phyloP scores from a whole-genome alignment of 345 rosid species.

The Eucalyptus pumila region DNA sequence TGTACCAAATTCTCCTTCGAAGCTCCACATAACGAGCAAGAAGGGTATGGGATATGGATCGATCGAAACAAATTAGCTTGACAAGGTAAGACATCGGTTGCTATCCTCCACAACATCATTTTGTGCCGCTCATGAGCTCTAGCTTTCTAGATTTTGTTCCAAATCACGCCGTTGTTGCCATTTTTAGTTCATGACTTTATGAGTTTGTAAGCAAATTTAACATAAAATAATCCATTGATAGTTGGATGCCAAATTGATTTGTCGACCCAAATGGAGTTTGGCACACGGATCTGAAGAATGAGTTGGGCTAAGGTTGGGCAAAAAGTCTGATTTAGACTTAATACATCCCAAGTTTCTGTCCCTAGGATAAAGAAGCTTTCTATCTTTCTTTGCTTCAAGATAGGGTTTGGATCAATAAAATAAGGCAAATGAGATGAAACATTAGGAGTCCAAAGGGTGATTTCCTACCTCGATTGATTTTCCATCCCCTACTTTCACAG shows the following conservation, averaged over 20 bases:
- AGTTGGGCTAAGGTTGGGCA: background rate
- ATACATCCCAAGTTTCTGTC: background rate
- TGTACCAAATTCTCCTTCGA: no score
- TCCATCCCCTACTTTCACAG: background rate
- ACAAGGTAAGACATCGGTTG: no score
- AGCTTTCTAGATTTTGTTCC: no score
- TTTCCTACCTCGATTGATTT: background rate
- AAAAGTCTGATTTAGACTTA: background rate
- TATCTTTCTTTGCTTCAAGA: background rate
- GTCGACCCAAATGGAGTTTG: background rate
- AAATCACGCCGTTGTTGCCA: no score
- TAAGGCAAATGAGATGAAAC: background rate
- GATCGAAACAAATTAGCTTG: no score
- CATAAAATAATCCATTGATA: background rate
- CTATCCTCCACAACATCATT: no score
- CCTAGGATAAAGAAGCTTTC: background rate
- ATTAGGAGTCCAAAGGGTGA: background rate
- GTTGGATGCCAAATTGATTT: background rate
- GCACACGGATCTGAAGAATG: background rate
- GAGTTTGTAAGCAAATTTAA: background rate
- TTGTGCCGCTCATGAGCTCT: no score
- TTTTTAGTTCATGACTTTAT: no score
- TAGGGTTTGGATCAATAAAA: background rate
- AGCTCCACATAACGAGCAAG: no score
- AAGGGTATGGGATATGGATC: no score